These are phyloP conservation scores for Yamadazyma dushanensis DNA, from an alignment of 1,139 yeast genomes.

Conservation along the genomic window DNA sequence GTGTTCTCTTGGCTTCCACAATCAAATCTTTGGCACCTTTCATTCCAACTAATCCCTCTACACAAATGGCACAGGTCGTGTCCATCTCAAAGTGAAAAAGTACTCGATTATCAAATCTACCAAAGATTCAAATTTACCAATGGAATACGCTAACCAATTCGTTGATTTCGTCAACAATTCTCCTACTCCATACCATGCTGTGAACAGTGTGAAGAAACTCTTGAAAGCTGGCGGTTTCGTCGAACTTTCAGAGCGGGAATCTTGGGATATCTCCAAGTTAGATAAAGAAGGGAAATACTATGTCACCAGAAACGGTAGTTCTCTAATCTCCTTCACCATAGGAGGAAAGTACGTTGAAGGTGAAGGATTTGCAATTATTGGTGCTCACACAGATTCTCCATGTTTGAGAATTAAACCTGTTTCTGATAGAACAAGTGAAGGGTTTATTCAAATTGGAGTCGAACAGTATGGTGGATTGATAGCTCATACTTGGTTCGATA, in stretches of 20 bases:
- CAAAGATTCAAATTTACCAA: too few species aligned
- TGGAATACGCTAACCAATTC: constrained; percentile 55
- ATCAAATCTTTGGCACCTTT: too few species aligned
- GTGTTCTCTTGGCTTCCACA: too few species aligned
- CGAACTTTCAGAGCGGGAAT: constrained; percentile 71
- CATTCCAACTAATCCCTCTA: too few species aligned
- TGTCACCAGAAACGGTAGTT: constrained; percentile 84
- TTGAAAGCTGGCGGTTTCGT: constrained; percentile 63
- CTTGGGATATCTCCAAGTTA: constrained; percentile 54
- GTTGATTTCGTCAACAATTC: constrained; percentile 78
- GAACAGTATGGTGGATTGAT: constrained; percentile 96
- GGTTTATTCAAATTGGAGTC: constrained; percentile 87
- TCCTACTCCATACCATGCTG: constrained; percentile 96
- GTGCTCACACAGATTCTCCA: constrained; percentile 97
- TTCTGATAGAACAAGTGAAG: constrained; percentile 69
- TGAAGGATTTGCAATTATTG: constrained; percentile 82
- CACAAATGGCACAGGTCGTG: too few species aligned
- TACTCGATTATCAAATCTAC: neutral
- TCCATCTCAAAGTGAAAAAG: neutral
- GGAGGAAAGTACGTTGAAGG: constrained; percentile 79
- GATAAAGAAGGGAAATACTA: constrained; percentile 64
- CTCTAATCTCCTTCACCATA: constrained; percentile 82
- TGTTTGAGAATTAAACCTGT: constrained; percentile 88
- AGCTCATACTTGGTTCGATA: constrained; percentile 91
- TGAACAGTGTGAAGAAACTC: constrained; percentile 56